Evolutionary conservation across 371 early-diverging fungal genomes (phyloP).

Genomic region (Parasitella parasitica): DNA sequence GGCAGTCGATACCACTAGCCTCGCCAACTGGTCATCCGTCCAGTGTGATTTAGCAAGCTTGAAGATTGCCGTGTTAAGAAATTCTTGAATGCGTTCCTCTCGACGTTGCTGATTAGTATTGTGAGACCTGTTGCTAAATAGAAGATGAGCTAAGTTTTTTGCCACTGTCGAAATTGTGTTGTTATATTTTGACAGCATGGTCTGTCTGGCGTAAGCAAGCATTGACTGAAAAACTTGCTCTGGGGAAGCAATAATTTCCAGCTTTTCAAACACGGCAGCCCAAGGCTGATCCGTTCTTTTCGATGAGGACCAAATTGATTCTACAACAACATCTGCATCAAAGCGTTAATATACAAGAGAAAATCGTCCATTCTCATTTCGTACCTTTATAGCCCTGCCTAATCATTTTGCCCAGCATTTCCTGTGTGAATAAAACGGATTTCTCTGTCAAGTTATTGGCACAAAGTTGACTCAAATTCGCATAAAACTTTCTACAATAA

Average conservation of each 20-base stretch:
- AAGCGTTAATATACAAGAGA: not conserved
- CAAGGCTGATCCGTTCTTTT: not conserved
- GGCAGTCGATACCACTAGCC: conserved; percentile 5
- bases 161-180: not conserved
- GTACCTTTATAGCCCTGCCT: conserved; percentile 34
- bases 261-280: not conserved
- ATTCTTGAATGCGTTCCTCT: not conserved
- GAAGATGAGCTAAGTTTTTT: conserved; percentile 1
- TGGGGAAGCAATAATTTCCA: not conserved
- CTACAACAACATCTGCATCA: conserved; percentile 14
- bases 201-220: not conserved
- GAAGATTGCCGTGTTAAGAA: conserved; percentile 12
- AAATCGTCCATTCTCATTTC: not conserved
- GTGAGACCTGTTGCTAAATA: not conserved
- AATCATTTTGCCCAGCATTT: conserved; percentile 28
- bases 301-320: conserved; percentile 22
- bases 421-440: conserved; percentile 10
- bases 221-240: conserved; percentile 4
- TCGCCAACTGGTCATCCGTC: conserved; percentile 12
- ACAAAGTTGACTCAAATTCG: not conserved
- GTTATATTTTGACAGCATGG: not conserved
- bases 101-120: not conserved
- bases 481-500: conserved; percentile 18
- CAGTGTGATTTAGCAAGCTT: conserved; percentile 9
- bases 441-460: conserved; percentile 3